Evolutionary conservation across 2,329 filamentous ascomycete genomes (phyloP), one percentile per base, ranked within the genome.

Genomic region (Fusarium odoratissimum): DNA sequence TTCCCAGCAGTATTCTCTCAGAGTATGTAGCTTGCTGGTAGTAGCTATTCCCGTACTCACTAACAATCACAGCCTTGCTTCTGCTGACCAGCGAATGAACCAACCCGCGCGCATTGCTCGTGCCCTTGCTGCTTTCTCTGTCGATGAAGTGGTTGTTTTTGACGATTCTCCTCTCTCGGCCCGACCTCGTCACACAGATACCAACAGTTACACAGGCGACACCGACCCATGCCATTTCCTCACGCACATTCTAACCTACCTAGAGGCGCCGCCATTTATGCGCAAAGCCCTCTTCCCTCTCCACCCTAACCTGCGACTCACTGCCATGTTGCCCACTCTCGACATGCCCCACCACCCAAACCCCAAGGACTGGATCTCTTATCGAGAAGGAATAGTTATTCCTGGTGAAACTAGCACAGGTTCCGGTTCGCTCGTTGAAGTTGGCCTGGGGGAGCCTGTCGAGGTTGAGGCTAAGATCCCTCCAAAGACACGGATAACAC

Each of bases 291-390:
- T 97, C 7, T 95, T 97, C 75, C 91, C 92, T 2, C 84, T 95
- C 70, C 94, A 97, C 78, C 91, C 92, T 14, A 95, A 97, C 78
- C 85, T 97, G 45, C 86, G 89, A 42, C 89, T 90, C 17, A 93
- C 93, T 42, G 93, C 93, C 12, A 86, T 91, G 42, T 84, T 97
- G 33, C 93, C 93, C 1, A 93, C 89, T 77, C 84, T 97, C 63
- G 94, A 97, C 79, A 94, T 96, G 87, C 94, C 94, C 21, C 93
- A 95, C 80, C 94, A 97, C 81, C 86, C 95, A 13, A 88, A 92
- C 71, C 87, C 88, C 19, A 89, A 92, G 60, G 93, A 97, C 77
- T 95, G 92, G 90, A 90, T 94, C 71, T 88, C 89, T 21, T 97
- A 93, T 79, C 90, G 93, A 28, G 94, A 97, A 79, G 94, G 93